A percentile compares a stretch with the other conserved stretches of the same genome.
phyloP scores from a whole-genome alignment of 768 basidiomycete species.

The Lentinula sp. region DNA sequence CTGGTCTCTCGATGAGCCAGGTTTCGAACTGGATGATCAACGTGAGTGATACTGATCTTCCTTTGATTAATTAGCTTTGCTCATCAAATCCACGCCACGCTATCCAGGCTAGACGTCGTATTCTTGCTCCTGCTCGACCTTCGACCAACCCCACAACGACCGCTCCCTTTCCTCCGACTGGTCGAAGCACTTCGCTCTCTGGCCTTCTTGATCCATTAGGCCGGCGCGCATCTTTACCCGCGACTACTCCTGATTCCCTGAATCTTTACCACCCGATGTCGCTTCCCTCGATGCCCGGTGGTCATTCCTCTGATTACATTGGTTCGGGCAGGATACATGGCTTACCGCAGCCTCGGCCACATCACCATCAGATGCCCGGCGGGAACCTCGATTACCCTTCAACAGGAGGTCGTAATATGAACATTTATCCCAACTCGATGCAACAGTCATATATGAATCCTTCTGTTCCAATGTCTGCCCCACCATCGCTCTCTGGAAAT shows the following conservation, averaged over 20 bases:
- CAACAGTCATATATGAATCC: conserved; percentile 29
- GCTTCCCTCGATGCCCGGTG: conserved; percentile 51
- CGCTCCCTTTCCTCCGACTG: conserved; percentile 57
- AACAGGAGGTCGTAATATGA: conserved; percentile 13
- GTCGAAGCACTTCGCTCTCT: conserved; percentile 36
- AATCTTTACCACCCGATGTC: conserved; percentile 79
- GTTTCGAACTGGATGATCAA: conserved; percentile 96
- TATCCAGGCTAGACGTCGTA: conserved; percentile 68
- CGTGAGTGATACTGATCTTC: conserved; percentile 27
- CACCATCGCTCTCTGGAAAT: conserved; percentile 41
- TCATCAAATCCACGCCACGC: conserved; percentile 7
- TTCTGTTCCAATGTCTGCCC: conserved; percentile 47
- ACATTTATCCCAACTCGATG: conserved; percentile 16
- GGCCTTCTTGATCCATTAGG: conserved; percentile 35
- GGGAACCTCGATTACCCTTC: conserved; percentile 37
- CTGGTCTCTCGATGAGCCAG: conserved; percentile 83
- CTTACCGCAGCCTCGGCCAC: conserved; percentile 21
- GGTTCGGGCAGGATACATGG: conserved; percentile 5
- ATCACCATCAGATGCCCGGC: conserved; percentile 26
- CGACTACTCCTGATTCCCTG: conserved; percentile 46
- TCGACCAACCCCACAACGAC: conserved; percentile 75
- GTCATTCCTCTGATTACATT: conserved; percentile 25
- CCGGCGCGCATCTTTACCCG: conserved; percentile 62
- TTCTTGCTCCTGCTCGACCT: conserved; percentile 76
- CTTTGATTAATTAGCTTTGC: conserved; percentile 12